phyloP scores from a whole-genome alignment of 2,329 filamentous ascomycete genomes.

The Sporothrix curviconia region DNA sequence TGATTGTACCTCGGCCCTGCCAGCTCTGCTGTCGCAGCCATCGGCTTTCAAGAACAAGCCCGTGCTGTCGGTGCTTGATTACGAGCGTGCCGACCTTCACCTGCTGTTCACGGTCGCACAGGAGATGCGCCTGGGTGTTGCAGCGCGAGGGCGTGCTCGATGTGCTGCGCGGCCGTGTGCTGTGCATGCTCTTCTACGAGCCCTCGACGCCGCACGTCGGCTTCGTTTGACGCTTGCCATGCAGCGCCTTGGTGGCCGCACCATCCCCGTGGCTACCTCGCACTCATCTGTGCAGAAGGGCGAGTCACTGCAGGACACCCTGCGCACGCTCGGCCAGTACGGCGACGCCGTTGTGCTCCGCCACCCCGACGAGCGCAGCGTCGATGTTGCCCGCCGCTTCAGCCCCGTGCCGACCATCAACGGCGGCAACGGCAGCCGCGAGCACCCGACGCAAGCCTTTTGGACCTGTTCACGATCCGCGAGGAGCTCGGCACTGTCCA shows the following conservation, averaged over 20 bases:
- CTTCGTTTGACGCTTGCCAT: constrained; percentile 96
- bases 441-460: constrained; percentile 94
- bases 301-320: constrained; percentile 85
- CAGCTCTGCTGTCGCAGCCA: constrained; percentile 62
- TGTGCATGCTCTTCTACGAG: constrained; percentile 95
- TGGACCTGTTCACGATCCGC: constrained; percentile 96
- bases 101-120: constrained; percentile 92
- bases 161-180: constrained; percentile 74
- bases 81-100: constrained; percentile 80
- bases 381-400: constrained; percentile 77
- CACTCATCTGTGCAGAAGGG: constrained; percentile 91
- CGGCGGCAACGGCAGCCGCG: constrained; percentile 88
- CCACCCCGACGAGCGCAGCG: constrained; percentile 76
- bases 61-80: constrained; percentile 86
- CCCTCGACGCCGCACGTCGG: constrained; percentile 91
- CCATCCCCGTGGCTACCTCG: constrained; percentile 71
- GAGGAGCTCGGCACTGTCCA: constrained; percentile 95
- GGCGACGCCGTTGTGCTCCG: constrained; percentile 93
- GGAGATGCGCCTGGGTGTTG: constrained; percentile 93
- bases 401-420: constrained; percentile 92
- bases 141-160: constrained; percentile 86
- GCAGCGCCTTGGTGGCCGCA: constrained; percentile 91
- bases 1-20: constrained; percentile 35
- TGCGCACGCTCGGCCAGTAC: constrained; percentile 91
- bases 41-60: constrained; percentile 87